phyloP scores from a whole-genome alignment of 441 rosid species.

The Brassica balearica region DNA sequence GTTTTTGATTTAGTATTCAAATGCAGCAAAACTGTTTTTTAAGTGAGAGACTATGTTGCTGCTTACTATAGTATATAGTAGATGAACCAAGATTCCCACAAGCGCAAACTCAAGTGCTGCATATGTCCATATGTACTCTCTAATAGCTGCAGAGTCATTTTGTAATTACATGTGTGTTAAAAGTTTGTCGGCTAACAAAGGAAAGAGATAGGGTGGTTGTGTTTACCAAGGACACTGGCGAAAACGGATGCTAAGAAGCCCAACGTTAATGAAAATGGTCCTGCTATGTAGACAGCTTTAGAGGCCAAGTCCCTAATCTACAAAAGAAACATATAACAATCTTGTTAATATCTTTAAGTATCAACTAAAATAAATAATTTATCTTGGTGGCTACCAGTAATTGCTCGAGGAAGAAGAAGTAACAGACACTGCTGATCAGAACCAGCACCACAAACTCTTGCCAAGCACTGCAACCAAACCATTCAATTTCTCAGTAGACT shows the following conservation, averaged over 20 bases:
- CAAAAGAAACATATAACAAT: constrained; percentile 28
- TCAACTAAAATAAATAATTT: no score
- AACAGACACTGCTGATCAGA: constrained; percentile 88
- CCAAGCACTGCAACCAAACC: constrained; percentile 77
- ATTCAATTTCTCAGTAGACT: constrained; percentile 23
- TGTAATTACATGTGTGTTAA: neutral
- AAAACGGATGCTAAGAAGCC: constrained; percentile 80
- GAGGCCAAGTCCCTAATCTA: constrained; percentile 79
- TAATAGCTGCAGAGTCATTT: constrained; percentile 68
- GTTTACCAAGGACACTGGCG: constrained; percentile 73
- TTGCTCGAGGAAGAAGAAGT: constrained; percentile 98
- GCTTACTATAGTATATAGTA: constrained; percentile 74
- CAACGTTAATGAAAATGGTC: constrained; percentile 82
- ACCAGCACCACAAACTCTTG: constrained; percentile 96
- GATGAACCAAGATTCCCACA: constrained; percentile 70
- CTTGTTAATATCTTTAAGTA: neutral
- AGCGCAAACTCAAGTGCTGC: constrained; percentile 94
- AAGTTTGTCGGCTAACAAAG: constrained; percentile 9
- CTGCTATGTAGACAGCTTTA: constrained; percentile 74
- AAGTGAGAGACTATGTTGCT: constrained; percentile 1
- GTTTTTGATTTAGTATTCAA: neutral
- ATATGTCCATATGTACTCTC: constrained; percentile 91
- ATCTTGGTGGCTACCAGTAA: constrained; percentile 64
- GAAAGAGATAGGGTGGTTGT: constrained; percentile 22
- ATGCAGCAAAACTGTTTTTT: neutral